Evolutionary conservation across 768 basidiomycete genomes (phyloP).

Genomic region (Agaricus subrufescens): DNA sequence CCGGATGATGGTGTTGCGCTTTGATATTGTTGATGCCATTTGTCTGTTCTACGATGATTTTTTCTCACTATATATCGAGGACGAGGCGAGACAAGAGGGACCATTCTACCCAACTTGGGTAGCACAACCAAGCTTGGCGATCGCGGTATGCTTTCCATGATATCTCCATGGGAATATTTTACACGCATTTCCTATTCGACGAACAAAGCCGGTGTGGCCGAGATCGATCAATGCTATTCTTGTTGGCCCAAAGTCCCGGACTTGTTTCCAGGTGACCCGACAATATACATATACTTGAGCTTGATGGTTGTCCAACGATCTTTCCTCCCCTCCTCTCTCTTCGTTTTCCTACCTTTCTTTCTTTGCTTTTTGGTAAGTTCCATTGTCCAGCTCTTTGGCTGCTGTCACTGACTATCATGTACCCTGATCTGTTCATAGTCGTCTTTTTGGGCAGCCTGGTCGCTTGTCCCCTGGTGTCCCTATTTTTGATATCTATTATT

Average conservation of each 20-base stretch:
- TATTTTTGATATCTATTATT: conserved; percentile 18
- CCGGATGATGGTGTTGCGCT: too few species aligned
- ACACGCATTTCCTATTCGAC: not conserved
- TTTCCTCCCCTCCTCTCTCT: conserved; percentile 20
- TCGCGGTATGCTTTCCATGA: too few species aligned
- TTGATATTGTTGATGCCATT: too few species aligned
- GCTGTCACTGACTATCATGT: conserved; percentile 7
- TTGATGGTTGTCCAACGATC: conserved; percentile 22
- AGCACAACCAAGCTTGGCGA: too few species aligned
- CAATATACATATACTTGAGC: conserved; percentile 27
- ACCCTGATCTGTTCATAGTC: conserved; percentile 16
- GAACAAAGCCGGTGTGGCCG: conserved; percentile 4
- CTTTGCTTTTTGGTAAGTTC: conserved; percentile 34
- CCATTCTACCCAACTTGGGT: too few species aligned
- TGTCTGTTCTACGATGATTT: too few species aligned
- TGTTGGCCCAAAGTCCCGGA: conserved; percentile 17
- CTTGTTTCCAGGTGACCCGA: conserved; percentile 19
- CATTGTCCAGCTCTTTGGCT: not conserved
- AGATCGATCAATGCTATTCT: conserved; percentile 2
- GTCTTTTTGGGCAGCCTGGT: conserved; percentile 65
- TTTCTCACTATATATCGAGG: too few species aligned
- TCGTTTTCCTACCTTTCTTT: conserved; percentile 22
- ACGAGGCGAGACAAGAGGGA: too few species aligned
- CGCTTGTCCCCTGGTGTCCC: conserved; percentile 45
- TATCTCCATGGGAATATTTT: conserved; percentile 3